Percentiles rank a stretch among this genome's conserved stretches.
phyloP scores from a whole-genome alignment of 2,329 filamentous ascomycete genomes.

The Alternaria solani region DNA sequence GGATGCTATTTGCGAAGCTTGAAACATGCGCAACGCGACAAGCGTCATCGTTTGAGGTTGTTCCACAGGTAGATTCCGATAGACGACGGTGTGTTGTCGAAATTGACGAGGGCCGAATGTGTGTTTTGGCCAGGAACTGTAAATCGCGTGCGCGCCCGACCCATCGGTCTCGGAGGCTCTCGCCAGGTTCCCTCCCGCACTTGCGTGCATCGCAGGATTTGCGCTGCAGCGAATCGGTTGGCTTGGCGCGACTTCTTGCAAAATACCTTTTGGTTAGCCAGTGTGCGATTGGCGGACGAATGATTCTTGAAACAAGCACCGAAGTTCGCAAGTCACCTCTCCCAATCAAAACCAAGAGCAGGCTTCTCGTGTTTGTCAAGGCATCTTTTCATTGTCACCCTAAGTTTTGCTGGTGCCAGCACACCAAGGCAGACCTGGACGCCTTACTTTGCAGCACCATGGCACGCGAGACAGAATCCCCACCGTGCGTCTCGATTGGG shows the following conservation, averaged over 20 bases:
- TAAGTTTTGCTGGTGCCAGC: conserved; percentile 21
- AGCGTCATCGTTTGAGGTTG: conserved; percentile 1
- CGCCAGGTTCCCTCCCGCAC: conserved; percentile 11
- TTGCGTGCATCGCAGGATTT: neutral
- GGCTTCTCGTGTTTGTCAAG: neutral
- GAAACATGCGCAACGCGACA: conserved; percentile 8
- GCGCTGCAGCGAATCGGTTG: conserved; percentile 10
- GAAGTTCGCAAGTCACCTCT: neutral
- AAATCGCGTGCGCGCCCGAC: conserved; percentile 12
- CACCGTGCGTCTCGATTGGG: neutral
- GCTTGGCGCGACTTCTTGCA: neutral
- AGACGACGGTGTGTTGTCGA: neutral
- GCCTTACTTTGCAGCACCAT: neutral
- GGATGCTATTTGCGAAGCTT: neutral
- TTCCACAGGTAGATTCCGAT: neutral
- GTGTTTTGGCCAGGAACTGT: neutral
- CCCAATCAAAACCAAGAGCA: neutral
- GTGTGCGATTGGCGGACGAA: neutral
- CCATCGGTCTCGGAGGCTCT: conserved; percentile 10
- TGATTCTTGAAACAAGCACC: conserved; percentile 1
- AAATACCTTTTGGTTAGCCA: neutral
- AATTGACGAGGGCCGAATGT: neutral
- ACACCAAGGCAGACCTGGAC: conserved; percentile 4
- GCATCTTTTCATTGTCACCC: neutral
- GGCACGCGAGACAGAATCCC: neutral